These are phyloP conservation scores for Amoebophrya sp. DNA, from an alignment of 169 alveolate genomes.

Conservation along the genomic window DNA sequence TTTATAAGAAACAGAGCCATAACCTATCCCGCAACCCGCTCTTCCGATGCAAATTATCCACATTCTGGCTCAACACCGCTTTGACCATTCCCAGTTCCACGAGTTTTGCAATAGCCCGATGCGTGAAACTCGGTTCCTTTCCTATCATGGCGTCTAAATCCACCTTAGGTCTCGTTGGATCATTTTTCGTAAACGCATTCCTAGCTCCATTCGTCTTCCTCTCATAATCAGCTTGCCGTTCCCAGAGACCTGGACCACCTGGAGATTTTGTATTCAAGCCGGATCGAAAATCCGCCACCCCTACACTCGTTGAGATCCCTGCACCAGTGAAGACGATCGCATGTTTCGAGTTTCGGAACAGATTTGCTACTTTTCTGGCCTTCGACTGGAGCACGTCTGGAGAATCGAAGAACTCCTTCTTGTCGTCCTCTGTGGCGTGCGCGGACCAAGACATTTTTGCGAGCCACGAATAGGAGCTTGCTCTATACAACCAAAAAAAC, in stretches of 20 bases:
- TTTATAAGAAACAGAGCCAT: no score
- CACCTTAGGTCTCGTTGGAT: not conserved
- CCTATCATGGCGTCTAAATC: not conserved
- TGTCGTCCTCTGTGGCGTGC: not conserved
- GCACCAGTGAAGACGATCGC: not conserved
- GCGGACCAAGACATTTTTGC: not conserved
- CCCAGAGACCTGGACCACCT: not conserved
- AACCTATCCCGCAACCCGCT: no score
- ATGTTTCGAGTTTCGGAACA: not conserved
- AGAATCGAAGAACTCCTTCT: not conserved
- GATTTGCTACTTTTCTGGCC: not conserved
- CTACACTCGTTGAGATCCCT: not conserved
- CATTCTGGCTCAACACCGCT: not conserved
- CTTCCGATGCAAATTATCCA: not conserved
- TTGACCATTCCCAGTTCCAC: not conserved
- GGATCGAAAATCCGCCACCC: not conserved
- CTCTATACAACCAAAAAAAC: no score
- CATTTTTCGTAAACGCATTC: not conserved
- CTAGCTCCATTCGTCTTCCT: not conserved
- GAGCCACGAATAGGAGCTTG: no score
- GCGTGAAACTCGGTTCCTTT: not conserved
- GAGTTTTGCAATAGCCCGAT: not conserved
- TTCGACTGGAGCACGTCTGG: not conserved
- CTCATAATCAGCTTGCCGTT: not conserved
- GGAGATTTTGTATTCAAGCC: not conserved